A percentile compares a stretch with the other conserved stretches of the same genome.
phyloP scores from a whole-genome alignment of 371 early-diverging fungal genomes.

The Nosema muscidifuracis region DNA sequence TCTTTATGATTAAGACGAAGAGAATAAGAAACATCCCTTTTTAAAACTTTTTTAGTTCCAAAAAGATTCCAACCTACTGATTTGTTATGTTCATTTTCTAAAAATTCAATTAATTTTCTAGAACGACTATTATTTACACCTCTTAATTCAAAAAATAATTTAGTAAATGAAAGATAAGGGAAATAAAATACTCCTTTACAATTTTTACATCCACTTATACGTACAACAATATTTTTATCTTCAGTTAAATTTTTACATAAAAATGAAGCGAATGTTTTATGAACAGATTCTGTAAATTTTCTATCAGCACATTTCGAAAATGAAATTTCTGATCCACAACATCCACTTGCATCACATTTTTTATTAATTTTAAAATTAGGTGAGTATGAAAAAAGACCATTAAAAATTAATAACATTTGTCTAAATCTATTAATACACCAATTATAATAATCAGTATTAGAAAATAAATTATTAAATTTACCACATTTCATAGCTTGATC shows the following conservation, averaged over 20 bases:
- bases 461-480: slow-evolving; percentile 42
- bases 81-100: slow-evolving; percentile 51
- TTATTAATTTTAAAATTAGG: slow-evolving; percentile 5
- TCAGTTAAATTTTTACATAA: slow-evolving; percentile 29
- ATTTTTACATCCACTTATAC: slow-evolving; percentile 29
- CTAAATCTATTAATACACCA: slow-evolving; percentile 31
- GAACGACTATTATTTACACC: slow-evolving; percentile 17
- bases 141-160: slow-evolving; percentile 45
- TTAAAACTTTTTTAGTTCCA: slow-evolving; percentile 53
- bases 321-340: slow-evolving; percentile 10
- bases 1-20: slow-evolving; percentile 62
- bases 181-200: slow-evolving; percentile 44
- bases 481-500: slow-evolving; percentile 9
- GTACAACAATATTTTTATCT: slow-evolving; percentile 32
- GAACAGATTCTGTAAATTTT: slow-evolving; percentile 21
- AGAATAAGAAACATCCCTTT: slow-evolving; percentile 60
- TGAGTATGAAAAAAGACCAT: slow-evolving; percentile 14
- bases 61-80: slow-evolving; percentile 54
- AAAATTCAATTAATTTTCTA: slow-evolving; percentile 29
- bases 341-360: not conserved
- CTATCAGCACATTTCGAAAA: slow-evolving; percentile 40
- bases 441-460: slow-evolving; percentile 39
- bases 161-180: slow-evolving; percentile 38
- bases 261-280: slow-evolving; percentile 36
- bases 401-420: slow-evolving; percentile 33